phyloP scores from a whole-genome alignment of 495 filamentous ascomycete genomes.

The Penicillium paxilli region DNA sequence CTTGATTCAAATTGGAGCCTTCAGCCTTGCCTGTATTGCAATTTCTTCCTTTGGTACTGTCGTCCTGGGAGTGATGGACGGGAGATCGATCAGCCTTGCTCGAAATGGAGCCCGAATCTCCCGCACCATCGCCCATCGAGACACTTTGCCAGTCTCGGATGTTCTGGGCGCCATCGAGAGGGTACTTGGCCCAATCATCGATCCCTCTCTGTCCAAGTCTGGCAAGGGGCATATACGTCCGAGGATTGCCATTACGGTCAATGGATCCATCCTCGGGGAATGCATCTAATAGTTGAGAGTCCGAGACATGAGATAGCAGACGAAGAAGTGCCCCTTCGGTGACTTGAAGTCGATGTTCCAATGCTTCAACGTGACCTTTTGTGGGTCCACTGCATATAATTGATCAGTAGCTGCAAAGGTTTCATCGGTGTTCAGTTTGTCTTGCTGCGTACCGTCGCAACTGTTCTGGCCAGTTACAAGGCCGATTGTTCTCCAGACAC shows the following conservation, averaged over 20 bases:
- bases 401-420: not conserved
- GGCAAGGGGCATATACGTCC: conserved; percentile 20
- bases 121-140: conserved; percentile 8
- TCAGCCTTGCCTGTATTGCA: not conserved
- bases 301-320: conserved; percentile 31
- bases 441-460: conserved; percentile 31
- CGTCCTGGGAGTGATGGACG: not conserved
- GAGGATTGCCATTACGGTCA: not conserved
- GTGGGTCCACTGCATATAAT: conserved; percentile 30
- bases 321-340: conserved; percentile 35
- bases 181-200: conserved; percentile 38
- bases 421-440: not conserved
- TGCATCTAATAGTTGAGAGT: conserved; percentile 26
- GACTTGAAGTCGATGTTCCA: conserved; percentile 39
- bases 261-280: conserved; percentile 5
- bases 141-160: conserved; percentile 40
- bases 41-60: not conserved
- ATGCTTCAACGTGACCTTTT: conserved; percentile 41
- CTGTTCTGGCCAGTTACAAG: conserved; percentile 42
- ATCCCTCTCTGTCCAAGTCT: conserved; percentile 32
- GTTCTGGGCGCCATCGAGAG: conserved; percentile 31
- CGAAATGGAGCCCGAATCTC: not conserved
- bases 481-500: conserved; percentile 35
- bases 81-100: not conserved
- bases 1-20: not conserved